Evolutionary conservation across 1,139 yeast species (phyloP).

Genomic region (Taphrina sp.): DNA sequence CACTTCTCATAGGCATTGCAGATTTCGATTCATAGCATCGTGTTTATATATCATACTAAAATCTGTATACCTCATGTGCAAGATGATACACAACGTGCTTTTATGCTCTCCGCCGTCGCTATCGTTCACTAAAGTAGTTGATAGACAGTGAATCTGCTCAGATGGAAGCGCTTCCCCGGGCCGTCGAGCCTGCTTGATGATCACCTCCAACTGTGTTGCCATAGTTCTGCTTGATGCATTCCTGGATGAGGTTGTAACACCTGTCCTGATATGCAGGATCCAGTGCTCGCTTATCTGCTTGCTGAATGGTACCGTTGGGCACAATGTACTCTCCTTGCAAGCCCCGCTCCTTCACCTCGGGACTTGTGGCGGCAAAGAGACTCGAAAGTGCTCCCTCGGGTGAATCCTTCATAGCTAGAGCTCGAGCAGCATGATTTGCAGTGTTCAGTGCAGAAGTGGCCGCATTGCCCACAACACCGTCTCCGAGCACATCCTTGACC

Average conservation of each 20-base stretch:
- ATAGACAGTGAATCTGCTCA: no score
- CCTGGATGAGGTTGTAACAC: conserved; percentile 22
- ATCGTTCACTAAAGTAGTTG: no score
- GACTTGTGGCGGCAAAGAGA: conserved; percentile 27
- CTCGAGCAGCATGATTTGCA: conserved; percentile 19
- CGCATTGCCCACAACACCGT: conserved; percentile 10
- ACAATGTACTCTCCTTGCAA: conserved; percentile 28
- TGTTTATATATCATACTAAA: no score
- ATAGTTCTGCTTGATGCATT: conserved; percentile 18
- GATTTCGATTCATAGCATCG: no score
- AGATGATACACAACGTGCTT: no score
- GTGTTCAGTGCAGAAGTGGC: conserved; percentile 8
- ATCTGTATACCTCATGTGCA: no score
- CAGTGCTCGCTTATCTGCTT: conserved; percentile 26
- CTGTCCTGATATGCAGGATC: conserved; percentile 14
- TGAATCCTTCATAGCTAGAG: conserved; percentile 24
- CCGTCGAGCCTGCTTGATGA: conserved; percentile 27
- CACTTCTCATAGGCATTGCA: no score
- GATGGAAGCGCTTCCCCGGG: conserved; percentile 21
- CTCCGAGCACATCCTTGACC: conserved; percentile 13
- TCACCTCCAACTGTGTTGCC: conserved; percentile 19
- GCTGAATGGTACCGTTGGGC: conserved; percentile 26
- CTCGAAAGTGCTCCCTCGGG: conserved; percentile 24
- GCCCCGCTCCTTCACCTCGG: conserved; percentile 17
- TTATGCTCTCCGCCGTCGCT: no score